These are phyloP conservation scores for Ophiocytium majus DNA, from an alignment of 352 stramenopile genomes.

Conservation along the genomic window DNA sequence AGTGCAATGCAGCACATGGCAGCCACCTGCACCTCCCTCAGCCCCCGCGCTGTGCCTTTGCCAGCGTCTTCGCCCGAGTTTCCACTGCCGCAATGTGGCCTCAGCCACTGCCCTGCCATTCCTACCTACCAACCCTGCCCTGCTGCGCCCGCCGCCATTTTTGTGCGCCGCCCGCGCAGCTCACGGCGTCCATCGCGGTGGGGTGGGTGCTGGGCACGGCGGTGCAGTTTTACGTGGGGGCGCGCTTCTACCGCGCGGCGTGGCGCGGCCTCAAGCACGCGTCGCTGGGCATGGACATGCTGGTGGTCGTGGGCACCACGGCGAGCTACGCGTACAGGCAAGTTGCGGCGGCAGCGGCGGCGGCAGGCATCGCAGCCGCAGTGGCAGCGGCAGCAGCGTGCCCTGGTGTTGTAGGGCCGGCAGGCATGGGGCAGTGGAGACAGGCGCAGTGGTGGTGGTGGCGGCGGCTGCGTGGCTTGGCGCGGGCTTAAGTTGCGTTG, in stretches of 20 bases:
- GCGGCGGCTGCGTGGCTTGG: too few species aligned
- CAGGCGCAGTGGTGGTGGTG: too few species aligned
- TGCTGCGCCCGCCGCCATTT: background rate
- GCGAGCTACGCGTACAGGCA: slow-evolving; percentile 89
- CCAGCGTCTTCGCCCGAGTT: too few species aligned
- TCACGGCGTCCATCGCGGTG: slow-evolving; percentile 37
- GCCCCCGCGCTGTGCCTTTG: too few species aligned
- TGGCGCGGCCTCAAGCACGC: slow-evolving; percentile 64
- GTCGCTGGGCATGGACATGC: slow-evolving; percentile 87
- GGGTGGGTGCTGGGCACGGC: slow-evolving; percentile 75
- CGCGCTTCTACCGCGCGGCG: slow-evolving; percentile 87
- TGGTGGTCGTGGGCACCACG: slow-evolving; percentile 92
- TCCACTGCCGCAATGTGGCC: background rate
- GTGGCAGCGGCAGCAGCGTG: too few species aligned
- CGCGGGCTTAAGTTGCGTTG: too few species aligned
- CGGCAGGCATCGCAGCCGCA: too few species aligned
- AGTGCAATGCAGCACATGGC: too few species aligned
- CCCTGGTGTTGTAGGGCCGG: too few species aligned
- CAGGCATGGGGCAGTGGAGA: too few species aligned
- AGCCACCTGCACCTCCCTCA: too few species aligned
- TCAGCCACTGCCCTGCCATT: background rate
- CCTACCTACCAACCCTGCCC: background rate
- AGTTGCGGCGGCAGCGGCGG: too few species aligned
- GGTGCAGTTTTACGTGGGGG: slow-evolving; percentile 88
- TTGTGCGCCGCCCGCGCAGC: slow-evolving; percentile 25